Evolutionary conservation across 805 yeast species (phyloP), one percentile per base, ranked within the genome.

Genomic region (Wickerhamiella galacta): DNA sequence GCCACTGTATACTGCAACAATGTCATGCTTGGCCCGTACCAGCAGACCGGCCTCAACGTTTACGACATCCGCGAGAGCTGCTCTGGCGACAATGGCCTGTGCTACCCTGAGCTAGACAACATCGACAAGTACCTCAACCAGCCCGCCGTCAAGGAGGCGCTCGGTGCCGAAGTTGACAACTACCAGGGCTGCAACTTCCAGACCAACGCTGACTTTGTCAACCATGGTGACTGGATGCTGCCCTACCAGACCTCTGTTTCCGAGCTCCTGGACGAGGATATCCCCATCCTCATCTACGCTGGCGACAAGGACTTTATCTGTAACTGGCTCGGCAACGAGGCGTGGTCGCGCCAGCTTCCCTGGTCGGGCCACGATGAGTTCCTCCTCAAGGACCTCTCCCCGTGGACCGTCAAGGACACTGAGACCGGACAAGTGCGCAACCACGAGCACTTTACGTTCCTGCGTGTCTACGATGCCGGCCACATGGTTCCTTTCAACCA

Each of bases 231-330:
- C 56, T 70, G 72, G 64, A 60, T 64, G 65, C 66, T 62, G 46
- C 81, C 82, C 10, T 71, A 62, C 63, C 70, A 68, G 50, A 64
- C 63, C 41, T 34, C 46, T 17, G 72, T 70, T 30, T 71, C 70
- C 34, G 69, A 70, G 29, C 60, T 74, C 40, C 64, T 82, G 45
- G 75, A 79, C 47, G 54, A 64, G 38, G 75, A 70, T 16, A 49
- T 81, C 30, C 93, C 94, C 14, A 85, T 82, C 4, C 65, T 83
- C 48, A 69, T 81, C 39, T 83, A 82, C 47, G 94, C 93, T n/a
- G 95, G 96, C 51, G 95, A 85, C 60, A 81, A 82, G 60, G 96
- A 85, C 57, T 85, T 75, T 57, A 85, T 85, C 52, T 85, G 95
- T 61, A 85, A 87, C 63, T 85, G 95, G 95, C 67, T 87, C 49